Evolutionary conservation across 495 filamentous ascomycete genomes (phyloP).

Genomic region (Penicillium cosmopolitanum): DNA sequence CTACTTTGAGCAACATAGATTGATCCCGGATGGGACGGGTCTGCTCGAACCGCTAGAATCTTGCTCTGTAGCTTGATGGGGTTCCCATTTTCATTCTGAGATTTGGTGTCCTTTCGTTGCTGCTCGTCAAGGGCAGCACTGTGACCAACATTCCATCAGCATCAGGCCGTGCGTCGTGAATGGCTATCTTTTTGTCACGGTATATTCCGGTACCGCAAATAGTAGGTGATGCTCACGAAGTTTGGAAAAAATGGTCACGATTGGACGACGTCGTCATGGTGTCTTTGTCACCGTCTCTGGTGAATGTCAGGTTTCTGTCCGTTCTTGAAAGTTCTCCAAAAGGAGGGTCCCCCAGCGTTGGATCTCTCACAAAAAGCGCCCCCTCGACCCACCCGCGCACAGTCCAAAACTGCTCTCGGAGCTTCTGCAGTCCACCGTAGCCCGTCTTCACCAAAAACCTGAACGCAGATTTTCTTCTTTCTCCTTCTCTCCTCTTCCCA

Average conservation of each 20-base stretch:
- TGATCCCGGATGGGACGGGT: slow-evolving; percentile 63
- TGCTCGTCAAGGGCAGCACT: slow-evolving; percentile 75
- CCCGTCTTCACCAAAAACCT: slow-evolving; percentile 43
- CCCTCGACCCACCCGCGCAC: slow-evolving; percentile 20
- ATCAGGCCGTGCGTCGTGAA: not conserved
- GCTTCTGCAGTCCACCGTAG: slow-evolving; percentile 45
- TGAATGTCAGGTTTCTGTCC: not conserved
- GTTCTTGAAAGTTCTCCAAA: not conserved
- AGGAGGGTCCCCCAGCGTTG: slow-evolving; percentile 8
- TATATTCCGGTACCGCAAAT: not conserved
- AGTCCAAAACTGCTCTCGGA: slow-evolving; percentile 36
- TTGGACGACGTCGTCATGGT: slow-evolving; percentile 68
- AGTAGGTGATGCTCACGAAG: slow-evolving; percentile 43
- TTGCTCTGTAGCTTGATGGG: slow-evolving; percentile 84
- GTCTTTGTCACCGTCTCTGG: no score
- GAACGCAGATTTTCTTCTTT: slow-evolving; percentile 30
- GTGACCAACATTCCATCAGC: slow-evolving; percentile 6
- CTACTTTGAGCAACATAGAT: slow-evolving; percentile 84
- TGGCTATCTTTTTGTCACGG: not conserved
- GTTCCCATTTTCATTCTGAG: slow-evolving; percentile 78
- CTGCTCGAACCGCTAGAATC: slow-evolving; percentile 73
- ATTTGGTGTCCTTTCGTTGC: slow-evolving; percentile 75
- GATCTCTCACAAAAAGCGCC: slow-evolving; percentile 13
- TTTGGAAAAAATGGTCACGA: slow-evolving; percentile 86
- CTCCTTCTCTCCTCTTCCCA: slow-evolving; percentile 34